phyloP scores from a whole-genome alignment of 352 stramenopile genomes.

The Aphanomyces invadans region DNA sequence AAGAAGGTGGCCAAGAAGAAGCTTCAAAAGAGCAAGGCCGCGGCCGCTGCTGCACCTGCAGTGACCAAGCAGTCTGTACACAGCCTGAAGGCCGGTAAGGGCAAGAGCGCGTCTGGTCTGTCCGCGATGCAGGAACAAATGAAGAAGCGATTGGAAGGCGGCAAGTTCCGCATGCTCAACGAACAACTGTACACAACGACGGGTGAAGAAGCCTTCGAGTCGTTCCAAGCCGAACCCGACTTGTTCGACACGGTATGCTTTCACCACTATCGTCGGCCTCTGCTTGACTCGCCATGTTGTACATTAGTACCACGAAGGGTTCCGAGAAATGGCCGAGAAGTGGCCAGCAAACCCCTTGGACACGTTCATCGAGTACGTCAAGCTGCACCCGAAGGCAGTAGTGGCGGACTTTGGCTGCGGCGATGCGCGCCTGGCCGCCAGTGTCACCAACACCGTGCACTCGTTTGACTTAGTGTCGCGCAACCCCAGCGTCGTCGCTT shows the following conservation, averaged over 20 bases:
- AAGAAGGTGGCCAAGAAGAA: constrained; percentile 32
- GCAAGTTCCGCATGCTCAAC: constrained; percentile 98
- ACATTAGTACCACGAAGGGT: constrained; percentile 96
- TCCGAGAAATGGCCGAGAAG: constrained; percentile 93
- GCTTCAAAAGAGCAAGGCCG: constrained; percentile 20
- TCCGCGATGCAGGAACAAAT: constrained; percentile 71
- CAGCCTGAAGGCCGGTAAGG: background rate
- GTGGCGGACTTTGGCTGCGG: constrained; percentile 98
- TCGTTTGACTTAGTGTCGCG: constrained; percentile 97
- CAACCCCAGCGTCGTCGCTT: constrained; percentile 89
- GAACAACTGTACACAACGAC: constrained; percentile 97
- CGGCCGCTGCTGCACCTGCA: background rate
- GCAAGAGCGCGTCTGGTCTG: constrained; percentile 33
- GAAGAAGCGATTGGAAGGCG: constrained; percentile 85
- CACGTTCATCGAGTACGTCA: constrained; percentile 93
- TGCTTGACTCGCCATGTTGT: background rate
- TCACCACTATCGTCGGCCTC: background rate
- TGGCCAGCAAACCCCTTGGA: constrained; percentile 98
- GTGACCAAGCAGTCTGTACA: background rate
- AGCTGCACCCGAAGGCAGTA: constrained; percentile 66
- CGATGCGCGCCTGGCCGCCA: constrained; percentile 91
- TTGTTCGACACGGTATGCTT: constrained; percentile 87
- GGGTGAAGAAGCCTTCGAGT: constrained; percentile 82
- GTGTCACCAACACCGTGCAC: constrained; percentile 87
- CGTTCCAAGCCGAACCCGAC: constrained; percentile 90